Conservation (phyloP, 441 rosid species). For the Erysimum cheiri region DNA sequence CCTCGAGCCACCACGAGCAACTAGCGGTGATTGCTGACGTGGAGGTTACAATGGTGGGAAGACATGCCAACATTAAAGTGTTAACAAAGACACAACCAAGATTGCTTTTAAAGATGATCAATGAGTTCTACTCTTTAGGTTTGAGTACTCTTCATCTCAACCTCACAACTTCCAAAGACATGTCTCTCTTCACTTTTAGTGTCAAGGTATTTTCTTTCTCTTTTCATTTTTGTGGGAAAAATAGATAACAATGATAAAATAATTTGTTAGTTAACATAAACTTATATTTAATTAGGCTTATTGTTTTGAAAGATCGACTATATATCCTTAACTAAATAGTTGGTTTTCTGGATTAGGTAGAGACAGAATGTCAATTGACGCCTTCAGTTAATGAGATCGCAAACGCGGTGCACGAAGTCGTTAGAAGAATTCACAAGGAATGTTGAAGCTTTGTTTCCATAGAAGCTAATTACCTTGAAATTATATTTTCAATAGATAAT, state of each 20-base stretch:
- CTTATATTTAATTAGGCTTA: neutral
- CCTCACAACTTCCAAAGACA: slow-evolving; percentile 51
- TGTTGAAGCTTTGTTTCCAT: slow-evolving; percentile 10
- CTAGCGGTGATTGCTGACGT: slow-evolving; percentile 51
- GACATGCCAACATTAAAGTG: slow-evolving; percentile 61
- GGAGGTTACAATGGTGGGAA: slow-evolving; percentile 62
- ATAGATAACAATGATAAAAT: neutral
- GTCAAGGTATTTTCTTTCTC: slow-evolving; percentile 51
- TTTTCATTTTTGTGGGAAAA: neutral
- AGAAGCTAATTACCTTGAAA: neutral
- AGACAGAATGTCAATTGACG: slow-evolving; percentile 52
- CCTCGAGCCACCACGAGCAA: slow-evolving; percentile 21
- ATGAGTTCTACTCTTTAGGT: slow-evolving; percentile 52
- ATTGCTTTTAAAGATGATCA: slow-evolving; percentile 56
- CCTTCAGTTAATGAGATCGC: slow-evolving; percentile 59
- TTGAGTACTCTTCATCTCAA: slow-evolving; percentile 58
- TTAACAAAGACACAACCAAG: slow-evolving; percentile 52
- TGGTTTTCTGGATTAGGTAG: slow-evolving; percentile 51
- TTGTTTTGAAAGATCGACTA: neutral
- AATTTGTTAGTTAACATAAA: neutral
- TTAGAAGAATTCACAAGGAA: slow-evolving; percentile 44
- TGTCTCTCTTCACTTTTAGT: slow-evolving; percentile 57
- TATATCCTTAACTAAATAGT: neutral
- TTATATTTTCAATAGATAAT: neutral
- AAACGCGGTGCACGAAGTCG: slow-evolving; percentile 59